Evolutionary conservation across 164 flowering plant genomes (phyloP).

Genomic region (Malania oleifera): DNA sequence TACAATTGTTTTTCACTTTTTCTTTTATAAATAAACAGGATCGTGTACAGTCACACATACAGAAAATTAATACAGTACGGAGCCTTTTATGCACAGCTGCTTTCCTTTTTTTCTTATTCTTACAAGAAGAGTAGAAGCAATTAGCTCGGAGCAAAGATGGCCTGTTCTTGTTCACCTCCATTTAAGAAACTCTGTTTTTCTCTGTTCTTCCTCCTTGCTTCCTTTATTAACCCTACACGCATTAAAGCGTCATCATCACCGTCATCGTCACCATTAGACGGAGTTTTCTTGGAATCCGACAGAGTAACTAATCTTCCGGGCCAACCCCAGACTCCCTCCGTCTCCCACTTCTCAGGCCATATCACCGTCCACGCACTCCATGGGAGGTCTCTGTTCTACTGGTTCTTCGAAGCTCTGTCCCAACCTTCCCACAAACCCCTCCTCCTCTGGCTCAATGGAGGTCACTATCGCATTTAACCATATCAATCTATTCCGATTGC

Average conservation of each 20-base stretch:
- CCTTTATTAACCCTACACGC: constrained; percentile 10
- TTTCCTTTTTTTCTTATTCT: too few relatives aligned
- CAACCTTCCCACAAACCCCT: constrained; percentile 52
- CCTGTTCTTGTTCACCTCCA: too few relatives aligned
- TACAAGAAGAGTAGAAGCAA: too few relatives aligned
- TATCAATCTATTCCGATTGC: too few relatives aligned
- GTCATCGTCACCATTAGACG: not conserved
- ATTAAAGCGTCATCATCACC: constrained; percentile 17
- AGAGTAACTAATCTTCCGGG: constrained; percentile 59
- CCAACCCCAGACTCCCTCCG: constrained; percentile 42
- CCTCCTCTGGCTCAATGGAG: constrained; percentile 80
- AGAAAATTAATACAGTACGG: too few relatives aligned
- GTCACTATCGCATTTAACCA: constrained; percentile 15
- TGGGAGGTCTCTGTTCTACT: constrained; percentile 77
- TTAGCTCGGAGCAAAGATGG: too few relatives aligned
- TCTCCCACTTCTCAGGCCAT: constrained; percentile 66
- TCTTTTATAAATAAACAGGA: too few relatives aligned
- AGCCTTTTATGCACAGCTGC: too few relatives aligned
- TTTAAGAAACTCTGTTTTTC: too few relatives aligned
- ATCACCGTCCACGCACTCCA: constrained; percentile 53
- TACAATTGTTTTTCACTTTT: too few relatives aligned
- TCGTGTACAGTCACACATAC: too few relatives aligned
- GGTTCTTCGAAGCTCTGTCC: constrained; percentile 69
- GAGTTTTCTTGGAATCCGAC: constrained; percentile 23
- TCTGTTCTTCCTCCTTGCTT: constrained; percentile 1